Base-by-base conservation (phyloP, 805 yeast species). In the Saccharomycopsis synnaedendra region DNA sequence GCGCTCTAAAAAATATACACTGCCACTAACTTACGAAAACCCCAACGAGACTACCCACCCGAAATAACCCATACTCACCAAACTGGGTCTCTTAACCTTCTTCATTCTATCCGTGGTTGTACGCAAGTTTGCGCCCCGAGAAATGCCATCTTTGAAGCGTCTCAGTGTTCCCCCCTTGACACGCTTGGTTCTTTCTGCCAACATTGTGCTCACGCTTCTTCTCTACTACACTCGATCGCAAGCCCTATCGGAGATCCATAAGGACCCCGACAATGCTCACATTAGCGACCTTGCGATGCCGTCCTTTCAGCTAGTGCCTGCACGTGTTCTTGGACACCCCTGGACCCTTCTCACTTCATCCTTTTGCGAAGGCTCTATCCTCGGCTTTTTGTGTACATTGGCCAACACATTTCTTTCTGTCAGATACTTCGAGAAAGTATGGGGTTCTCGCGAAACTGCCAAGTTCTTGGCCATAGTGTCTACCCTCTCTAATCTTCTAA, bases 311-410 rank as follows among this genome's bases (percentile, higher is more conserved):
- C 66, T 83, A 61, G 74, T 83, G 4, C 89, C 90, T 8, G 62
- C 70, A 30, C 66, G 70, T 45, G 68, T 79, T 0, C 55, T 80
- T 3, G 66, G 63, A 46, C 67, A 76, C 52, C 88, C 88, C 4
- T 78, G 85, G 82, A 82, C 82, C 1, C 55, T 82, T 2, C 58
- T 75, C 32, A 70, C 81, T 3, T 71, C 85, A 0, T 74, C 82
- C n/a, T 79, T 81, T 58, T 75, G 82, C 3, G 88, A 82, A 57
- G 69, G 71, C 4, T 64, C 75, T 5, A 43, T 75, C 3, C 57
- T 75, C 54, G 67, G 72, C 39, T 73, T 74, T 50, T 3, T 72
- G 10, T 46, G 72, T 4, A 76, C 79, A 31, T 53, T 76, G 42
- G 58, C 67, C 43, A 76, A 75, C 55, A 63, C 80, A 35, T 50